Evolutionary conservation across 2,329 filamentous ascomycete species (phyloP), one percentile per base, ranked within the genome.

Genomic region (Furcasterigmium furcatum): DNA sequence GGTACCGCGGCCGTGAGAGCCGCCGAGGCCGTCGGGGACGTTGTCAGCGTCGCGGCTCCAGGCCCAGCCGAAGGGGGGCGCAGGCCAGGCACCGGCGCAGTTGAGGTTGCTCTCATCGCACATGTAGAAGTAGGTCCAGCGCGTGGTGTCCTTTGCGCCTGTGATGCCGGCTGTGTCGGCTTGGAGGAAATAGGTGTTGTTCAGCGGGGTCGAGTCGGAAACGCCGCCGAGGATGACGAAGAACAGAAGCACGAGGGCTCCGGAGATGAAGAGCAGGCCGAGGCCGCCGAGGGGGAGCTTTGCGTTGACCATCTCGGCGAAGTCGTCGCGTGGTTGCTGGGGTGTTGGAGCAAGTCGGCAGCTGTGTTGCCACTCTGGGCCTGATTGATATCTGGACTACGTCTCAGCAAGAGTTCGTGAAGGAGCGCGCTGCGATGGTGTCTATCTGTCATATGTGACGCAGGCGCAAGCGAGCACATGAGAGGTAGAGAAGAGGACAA

Each of bases 71-170:
- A 94, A 61, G 68, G 89, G 69, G 62, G 85, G 58, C 66, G 84
- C 86, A 18, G 84, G 75, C 16, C 81, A 76, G 3, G 79, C 65
- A 1, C 58, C 58, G 49, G 82, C 78, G 68, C 90, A 96, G 66
- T 87, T 68, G 43, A 72, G 73, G 61, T 84, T 80, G 50, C 70
- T 70, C 24, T 72, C 72, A 43, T 84, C 81, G 70, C 91, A 95
- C 50, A 95, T 74, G 64, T 88, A 85, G 75, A 95, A 94, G 70
- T 87, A 95, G 29, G 91, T 95, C 92, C 92, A 97, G 70, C 92
- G 84, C 12, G 89, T 85, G 16, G 77, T 57, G 42, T 74, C 51
- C 43, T 84, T 80, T 12, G 89, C 85, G 40, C 84, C 84, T 4
- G 78, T 72, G 59, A 95, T 91, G 59, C 76, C 81, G 25, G 70